Base-by-base conservation (phyloP, 306 rosid species). In the Dalbergia cultrata region DNA sequence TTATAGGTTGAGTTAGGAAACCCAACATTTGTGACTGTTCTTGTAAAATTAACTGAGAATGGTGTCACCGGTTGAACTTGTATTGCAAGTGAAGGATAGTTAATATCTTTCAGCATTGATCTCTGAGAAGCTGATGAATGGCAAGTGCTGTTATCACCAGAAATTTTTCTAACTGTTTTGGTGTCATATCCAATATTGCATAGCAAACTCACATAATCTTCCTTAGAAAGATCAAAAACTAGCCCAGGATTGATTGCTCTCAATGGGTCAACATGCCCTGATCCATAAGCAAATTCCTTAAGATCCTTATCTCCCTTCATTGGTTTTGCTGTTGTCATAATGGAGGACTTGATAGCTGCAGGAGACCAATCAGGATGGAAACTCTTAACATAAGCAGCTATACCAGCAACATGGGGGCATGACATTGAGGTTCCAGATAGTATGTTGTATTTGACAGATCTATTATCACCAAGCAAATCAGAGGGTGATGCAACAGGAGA, bases 1-100 rank as follows among this genome's bases (percentile, higher is more conserved):
- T 67, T 81, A 68, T 85, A 85, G 9, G 41, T 72, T 17, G 88
- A 81, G 53, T 69, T 77, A 0, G 22, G 7, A 6, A 17, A 4
- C 3, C 70, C 70, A 37, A 65, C 70, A 65, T 65, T 65, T 65
- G 70, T 65, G 26, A 65, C 70, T 39, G 70, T 65, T 65, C 70
- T 65, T 34, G 17, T 37, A n/a, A 65, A 7, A 1, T 6, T 9
- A 9, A 65, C 31, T 3, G 0, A 8, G 8, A 65, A 65, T 8
- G 50, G 13, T 9, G 1, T 2, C 22, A 16, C 8, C 8, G 50
- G 70, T 21, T 65, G 1, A 65, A 37, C 70, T 8, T 7, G 0
- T 4, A 7, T 14, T 0, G 14, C 70, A 16, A 65, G 7, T 3
- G 70, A 45, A 65, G 70, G 70, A 39, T 65, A 65, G n/a, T 65